Base-by-base conservation (phyloP, 257 asterid species). In the Jaltomata sinuosa region DNA sequence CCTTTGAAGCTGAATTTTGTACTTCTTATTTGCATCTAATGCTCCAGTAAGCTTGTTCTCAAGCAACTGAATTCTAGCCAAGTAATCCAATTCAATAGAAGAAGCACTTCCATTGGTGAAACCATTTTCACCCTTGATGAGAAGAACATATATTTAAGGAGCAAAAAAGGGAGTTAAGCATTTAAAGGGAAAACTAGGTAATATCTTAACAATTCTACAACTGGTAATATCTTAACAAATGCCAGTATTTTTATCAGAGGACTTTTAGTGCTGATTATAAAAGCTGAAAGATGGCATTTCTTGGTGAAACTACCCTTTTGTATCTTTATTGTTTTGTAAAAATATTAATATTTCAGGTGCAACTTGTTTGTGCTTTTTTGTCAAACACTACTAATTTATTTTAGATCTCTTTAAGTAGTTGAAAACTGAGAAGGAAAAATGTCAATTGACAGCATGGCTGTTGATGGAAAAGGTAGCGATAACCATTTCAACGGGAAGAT, bases 1-100 rank as follows among this genome's bases (percentile, higher is more conserved):
- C 97, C 97, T 89, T 38, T 89, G 88, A 19, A 87, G 86, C 90
- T 84, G 90, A 86, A 76, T 86, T 80, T 87, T 89, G 85, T 57
- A 83, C 65, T 69, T 85, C 80, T 86, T 89, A 62, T 81, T 90
- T 54, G 78, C 84, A 25, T 87, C 90, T 69, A 84, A 64, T 61
- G 83, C 86, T 87, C 89, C 92, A 31, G 85, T 84, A 86, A 82
- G 78, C 80, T 87, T 88, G 52, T 72, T 85, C 84, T 89, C 89
- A 11, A 86, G 88, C 84, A 84, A 19, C 38, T 82, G 82, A 22
- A 32, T 71, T 31, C 83, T 86, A 71, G 83, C 40, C 57, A 52
- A 27, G 29, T 81, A 47, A 86, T 85, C 86, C 79, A 27, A 83
- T 76, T 79, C 78, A 50, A 55, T 31, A 6, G 86, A 81, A 64